Base-by-base conservation (phyloP, 1,284 basidiomycete species). In the Hypsizygus ulmarius region DNA sequence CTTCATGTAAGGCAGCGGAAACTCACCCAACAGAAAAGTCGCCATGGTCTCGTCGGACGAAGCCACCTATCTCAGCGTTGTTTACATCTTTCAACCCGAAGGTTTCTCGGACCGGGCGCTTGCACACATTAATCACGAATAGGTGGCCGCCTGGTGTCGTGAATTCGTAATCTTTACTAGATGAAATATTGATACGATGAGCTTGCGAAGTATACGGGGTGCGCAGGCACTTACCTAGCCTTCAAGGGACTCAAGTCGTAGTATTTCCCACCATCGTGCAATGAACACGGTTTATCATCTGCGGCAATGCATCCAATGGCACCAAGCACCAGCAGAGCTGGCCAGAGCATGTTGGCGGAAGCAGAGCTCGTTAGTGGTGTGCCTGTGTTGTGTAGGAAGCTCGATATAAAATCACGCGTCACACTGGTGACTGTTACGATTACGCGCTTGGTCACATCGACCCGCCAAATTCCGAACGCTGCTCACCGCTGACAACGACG, bases 1-100 rank as follows among this genome's bases (percentile, higher is more conserved):
- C 5, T 19, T 11, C n/a, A 4, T 5, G 16, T 12, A 15, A 21
- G 7, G 14, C 7, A 12, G n/a, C 14, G 6, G n/a, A 21, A 12
- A 63, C 81, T 56, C 58, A 86, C 86, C 88, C 88, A 32, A 90
- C 74, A 5, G 80, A 81, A 64, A 90, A 82, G 62, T 87, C 83
- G 0, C 83, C 79, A 51, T 79, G 84, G 32, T 68, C 77, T 46
- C 72, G 74, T 37, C 80, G 73, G 38, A 82, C 74, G 54, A 87
- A 79, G 0, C 76, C 87, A 3, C 74, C 87, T 18, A 89, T 74
- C 21, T 81, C 72, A 5, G 68, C 72, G n/a, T 74, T 65, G 16
- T 77, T 68, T 21, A 77, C 70, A 4, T 80, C 72, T 33, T 76
- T 72, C 10, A 78, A 61, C 34, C 75, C 75, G 76, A 82, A 88